Evolutionary conservation across 2,329 filamentous ascomycete genomes (phyloP), one percentile per base, ranked within the genome.

Genomic region (Raffaelea deltoideospora): DNA sequence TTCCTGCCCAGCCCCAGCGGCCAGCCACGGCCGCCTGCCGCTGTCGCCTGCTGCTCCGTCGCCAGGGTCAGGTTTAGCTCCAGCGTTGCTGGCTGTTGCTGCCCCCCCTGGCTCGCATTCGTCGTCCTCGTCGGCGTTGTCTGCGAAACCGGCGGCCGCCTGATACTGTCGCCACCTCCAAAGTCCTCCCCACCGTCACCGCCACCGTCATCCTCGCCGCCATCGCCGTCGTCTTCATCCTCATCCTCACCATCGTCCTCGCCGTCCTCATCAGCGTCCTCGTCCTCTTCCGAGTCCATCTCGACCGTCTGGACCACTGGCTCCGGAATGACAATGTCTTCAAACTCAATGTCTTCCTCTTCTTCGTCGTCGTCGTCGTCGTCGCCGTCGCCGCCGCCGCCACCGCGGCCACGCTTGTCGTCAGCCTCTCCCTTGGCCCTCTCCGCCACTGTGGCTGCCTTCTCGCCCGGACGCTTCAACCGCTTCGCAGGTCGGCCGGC

Each of bases 51-150:
- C 22, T 67, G 64, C 3, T 60, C 59, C 3, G 66, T n/a, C n/a
- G n/a, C n/a, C n/a, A n/a, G n/a, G n/a, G n/a, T 64, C 2, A 75
- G 53, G 43, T 75, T 68, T 32, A 76, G 60, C 39, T 65, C 64
- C 3, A 75, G 48, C 10, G 59, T 58, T 30, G 53, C 15, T 15
- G 36, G 29, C n/a, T 13, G 27, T 8, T 22, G n/a, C n/a, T n/a
- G n/a, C n/a, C n/a, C n/a, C n/a, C n/a, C n/a, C n/a, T n/a, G n/a
- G n/a, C n/a, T n/a, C n/a, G n/a, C n/a, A n/a, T n/a, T n/a, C n/a
- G n/a, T n/a, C n/a, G n/a, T n/a, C n/a, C n/a, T n/a, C n/a, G n/a
- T n/a, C n/a, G n/a, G n/a, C n/a, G n/a, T n/a, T n/a, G n/a, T n/a
- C n/a, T n/a, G n/a, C n/a, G n/a, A n/a, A n/a, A n/a, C n/a, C n/a